These are phyloP conservation scores for Ceratocystis alfenasii DNA, from an alignment of 2,329 filamentous ascomycete genomes.

Conservation along the genomic window DNA sequence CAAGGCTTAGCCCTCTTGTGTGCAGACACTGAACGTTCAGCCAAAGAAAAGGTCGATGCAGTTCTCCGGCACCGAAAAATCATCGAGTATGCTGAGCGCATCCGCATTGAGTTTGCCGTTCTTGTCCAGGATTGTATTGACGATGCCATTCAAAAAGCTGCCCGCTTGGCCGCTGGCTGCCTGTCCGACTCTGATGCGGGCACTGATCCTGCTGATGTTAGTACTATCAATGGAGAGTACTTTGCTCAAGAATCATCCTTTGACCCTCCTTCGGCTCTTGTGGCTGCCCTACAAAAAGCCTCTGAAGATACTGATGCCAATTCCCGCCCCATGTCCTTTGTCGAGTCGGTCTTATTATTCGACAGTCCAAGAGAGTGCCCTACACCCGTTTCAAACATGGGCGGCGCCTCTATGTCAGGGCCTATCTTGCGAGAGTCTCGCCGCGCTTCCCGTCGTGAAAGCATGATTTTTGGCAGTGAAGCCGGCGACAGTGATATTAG, in stretches of 20 bases:
- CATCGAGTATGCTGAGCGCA: conserved; percentile 90
- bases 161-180: conserved; percentile 72
- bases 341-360: conserved; percentile 63
- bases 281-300: conserved; percentile 40
- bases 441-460: conserved; percentile 36
- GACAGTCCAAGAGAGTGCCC: conserved; percentile 84
- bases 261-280: conserved; percentile 40
- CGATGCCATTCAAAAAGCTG: conserved; percentile 79
- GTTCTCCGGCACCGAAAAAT: conserved; percentile 85
- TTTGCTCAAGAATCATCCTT: conserved; percentile 46
- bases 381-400: conserved; percentile 74
- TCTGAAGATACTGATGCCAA: conserved; percentile 31
- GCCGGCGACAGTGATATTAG: conserved; percentile 78
- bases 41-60: conserved; percentile 81
- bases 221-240: conserved; percentile 39
- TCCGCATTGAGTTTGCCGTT: conserved; percentile 83
- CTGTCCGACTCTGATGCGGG: conserved; percentile 64
- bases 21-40: conserved; percentile 73
- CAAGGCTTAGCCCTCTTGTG: conserved; percentile 80
- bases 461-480: conserved; percentile 74
- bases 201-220: conserved; percentile 14
- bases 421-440: conserved; percentile 46
- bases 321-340: conserved; percentile 45
- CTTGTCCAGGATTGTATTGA: conserved; percentile 93
- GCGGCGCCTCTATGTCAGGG: conserved; percentile 28